These are phyloP conservation scores for Viola odorata DNA, from an alignment of 345 rosid genomes.

Conservation along the genomic window DNA sequence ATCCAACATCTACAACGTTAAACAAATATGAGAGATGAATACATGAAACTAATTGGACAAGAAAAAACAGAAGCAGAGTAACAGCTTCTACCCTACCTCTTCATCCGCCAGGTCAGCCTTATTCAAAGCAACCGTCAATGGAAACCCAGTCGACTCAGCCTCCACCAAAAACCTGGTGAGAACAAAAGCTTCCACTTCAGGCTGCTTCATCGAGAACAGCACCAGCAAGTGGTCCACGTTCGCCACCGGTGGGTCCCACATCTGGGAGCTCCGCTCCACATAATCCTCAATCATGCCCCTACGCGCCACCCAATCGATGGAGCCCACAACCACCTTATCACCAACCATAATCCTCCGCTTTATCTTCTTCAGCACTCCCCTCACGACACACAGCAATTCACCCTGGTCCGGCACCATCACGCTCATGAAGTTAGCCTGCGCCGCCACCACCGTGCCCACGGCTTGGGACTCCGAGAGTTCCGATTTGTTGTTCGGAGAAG, in stretches of 20 bases:
- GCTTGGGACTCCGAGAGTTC: constrained; percentile 73
- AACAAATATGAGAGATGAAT: too few species aligned
- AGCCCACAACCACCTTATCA: constrained; percentile 75
- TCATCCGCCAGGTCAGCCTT: constrained; percentile 53
- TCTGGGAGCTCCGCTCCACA: constrained; percentile 55
- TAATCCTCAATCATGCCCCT: constrained; percentile 88
- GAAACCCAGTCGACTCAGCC: constrained; percentile 81
- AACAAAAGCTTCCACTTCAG: constrained; percentile 60
- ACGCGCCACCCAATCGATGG: constrained; percentile 85
- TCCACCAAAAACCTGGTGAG: constrained; percentile 85
- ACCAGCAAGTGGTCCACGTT: constrained; percentile 76
- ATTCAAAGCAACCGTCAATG: constrained; percentile 70
- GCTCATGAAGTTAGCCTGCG: constrained; percentile 99
- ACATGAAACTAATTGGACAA: background rate
- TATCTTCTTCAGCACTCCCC: constrained; percentile 85
- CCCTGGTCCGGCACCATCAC: constrained; percentile 47
- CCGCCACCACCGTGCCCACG: constrained; percentile 69
- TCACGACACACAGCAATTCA: constrained; percentile 82
- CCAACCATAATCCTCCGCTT: constrained; percentile 86
- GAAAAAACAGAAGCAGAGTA: background rate
- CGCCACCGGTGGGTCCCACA: constrained; percentile 83
- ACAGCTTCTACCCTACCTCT: background rate
- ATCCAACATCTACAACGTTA: too few species aligned
- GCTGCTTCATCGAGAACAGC: constrained; percentile 79
- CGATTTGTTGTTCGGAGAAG: constrained; percentile 44